Base-by-base conservation (phyloP, 768 basidiomycete genomes). In the Glaciozyma martinii region DNA sequence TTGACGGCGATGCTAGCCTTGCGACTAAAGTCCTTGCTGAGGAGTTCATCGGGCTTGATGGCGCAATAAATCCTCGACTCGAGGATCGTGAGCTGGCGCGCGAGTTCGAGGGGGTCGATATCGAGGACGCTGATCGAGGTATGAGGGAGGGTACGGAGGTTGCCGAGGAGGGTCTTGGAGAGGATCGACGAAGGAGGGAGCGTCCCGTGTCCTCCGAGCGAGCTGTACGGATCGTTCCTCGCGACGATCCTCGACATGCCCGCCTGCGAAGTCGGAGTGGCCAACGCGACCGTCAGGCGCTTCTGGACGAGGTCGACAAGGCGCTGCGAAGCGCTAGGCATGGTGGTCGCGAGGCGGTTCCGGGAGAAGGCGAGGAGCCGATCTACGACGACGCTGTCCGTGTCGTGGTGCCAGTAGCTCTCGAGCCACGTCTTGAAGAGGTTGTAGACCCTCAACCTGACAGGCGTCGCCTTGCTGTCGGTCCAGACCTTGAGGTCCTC, bases 401-500 rank as follows among this genome's bases (percentile, higher is more conserved):
- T 80, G 1, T 82, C 81, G n/a, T 84, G 76, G 10, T 86, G 82
- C 93, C 94, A 98, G 76, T 94, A 86, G 67, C 81, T 79, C 76
- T 98, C 93, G 58, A 95, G 80, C 95, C 95, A 99, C 16, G 82
- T 81, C 80, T 93, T 97, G 78, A 98, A 82, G 74, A 97, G 85
- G 75, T 94, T 94, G 53, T 88, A 87, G 46, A 97, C 86, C 40
- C 95, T 84, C 61, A 97, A 78, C 49, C 94, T 87, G 47, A 98
- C 86, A 10, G 94, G 92, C 7, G 89, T 82, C 27, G 87, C 88
- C 78, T 95, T 97, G 59, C 82, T 80, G 71, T 90, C 86, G 72
- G 88, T 84, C 92, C 93, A 98, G 12, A 86, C 67, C 32, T 82
- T 81, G 18, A 84, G 71, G 50, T 87, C 85, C 62, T 84, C 84